Evolutionary conservation across 139 green algal genomes (phyloP), one percentile per base, ranked within the genome.

Genomic region (Tetradesmus lagerheimii): DNA sequence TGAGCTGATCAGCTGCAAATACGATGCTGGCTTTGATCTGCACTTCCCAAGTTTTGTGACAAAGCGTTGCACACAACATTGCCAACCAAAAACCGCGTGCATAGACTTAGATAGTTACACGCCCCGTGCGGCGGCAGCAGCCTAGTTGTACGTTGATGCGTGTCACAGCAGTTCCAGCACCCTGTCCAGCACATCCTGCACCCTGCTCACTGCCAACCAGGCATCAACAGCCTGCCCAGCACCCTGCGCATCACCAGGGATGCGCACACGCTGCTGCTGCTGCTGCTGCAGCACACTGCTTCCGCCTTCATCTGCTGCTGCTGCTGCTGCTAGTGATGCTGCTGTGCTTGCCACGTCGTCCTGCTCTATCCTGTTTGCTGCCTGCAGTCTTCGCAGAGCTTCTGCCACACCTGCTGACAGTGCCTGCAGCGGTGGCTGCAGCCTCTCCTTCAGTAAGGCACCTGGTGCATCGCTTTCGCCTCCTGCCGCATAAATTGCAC

Each of bases 161-260:
- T 12, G 14, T 89, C 23, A 81, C 43, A 89, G 27, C 71, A 89
- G 85, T 6, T 89, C 85, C 27, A 83, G 45, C 71, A 89, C 85
- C n/a, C 85, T 62, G 43, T 77, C 71, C 43, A 89, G 71, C 41
- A 89, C 85, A 77, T 89, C 85, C 31, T 89, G 71, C 74, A 89
- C 71, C 43, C 85, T 76, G 45, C 74, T 84, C 9, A 89, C 71
- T 77, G 85, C 85, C 71, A 89, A 45, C 85, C 85, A 89, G 3
- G 85, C 85, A 64, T 89, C 85, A 25, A 89, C 85, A 57, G 71
- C 67, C 11, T 84, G 85, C 9, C 85, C 85, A 53, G 43, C n/a
- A 31, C 85, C 85, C 39, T 35, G 23, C 31, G 85, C 85, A 62
- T 83, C 85, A 34, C 85, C 85, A 64, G 34, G 67, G 29, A 84